Conservation (phyloP, 1,284 basidiomycete genomes). For the Meripilus lineatus region DNA sequence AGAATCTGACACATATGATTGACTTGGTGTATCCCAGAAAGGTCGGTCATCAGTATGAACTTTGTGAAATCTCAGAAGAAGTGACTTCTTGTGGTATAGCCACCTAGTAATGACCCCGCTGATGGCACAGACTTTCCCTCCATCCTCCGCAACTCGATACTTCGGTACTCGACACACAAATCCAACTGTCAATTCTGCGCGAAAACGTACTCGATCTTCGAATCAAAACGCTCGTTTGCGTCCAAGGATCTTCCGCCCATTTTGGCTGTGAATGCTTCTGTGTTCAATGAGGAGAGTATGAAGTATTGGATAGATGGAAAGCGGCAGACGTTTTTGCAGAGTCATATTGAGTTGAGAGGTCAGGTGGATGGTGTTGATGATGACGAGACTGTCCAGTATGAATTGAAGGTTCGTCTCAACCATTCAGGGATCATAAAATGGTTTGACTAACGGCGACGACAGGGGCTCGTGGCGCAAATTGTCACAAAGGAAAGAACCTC, state of each 20-base stretch:
- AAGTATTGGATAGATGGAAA: slow-evolving; percentile 74
- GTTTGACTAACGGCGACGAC: slow-evolving; percentile 6
- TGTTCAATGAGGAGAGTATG: slow-evolving; percentile 73
- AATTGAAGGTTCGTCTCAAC: slow-evolving; percentile 55
- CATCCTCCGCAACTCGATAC: slow-evolving; percentile 73
- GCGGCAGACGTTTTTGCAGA: slow-evolving; percentile 49
- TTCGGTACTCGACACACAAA: slow-evolving; percentile 81
- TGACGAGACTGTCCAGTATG: slow-evolving; percentile 55
- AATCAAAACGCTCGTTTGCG: slow-evolving; percentile 68
- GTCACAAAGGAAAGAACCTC: slow-evolving; percentile 71
- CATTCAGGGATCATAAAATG: slow-evolving; percentile 1
- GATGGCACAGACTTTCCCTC: slow-evolving; percentile 58
- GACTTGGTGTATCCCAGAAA: slow-evolving; percentile 77
- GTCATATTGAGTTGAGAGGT: slow-evolving; percentile 50
- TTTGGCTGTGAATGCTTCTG: slow-evolving; percentile 85
- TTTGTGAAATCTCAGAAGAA: slow-evolving; percentile 18
- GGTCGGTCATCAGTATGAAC: slow-evolving; percentile 31
- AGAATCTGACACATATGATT: slow-evolving; percentile 75
- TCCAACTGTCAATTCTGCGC: slow-evolving; percentile 82
- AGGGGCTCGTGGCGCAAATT: slow-evolving; percentile 85
- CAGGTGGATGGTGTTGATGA: slow-evolving; percentile 59
- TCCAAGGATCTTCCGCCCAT: slow-evolving; percentile 75
- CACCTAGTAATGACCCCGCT: slow-evolving; percentile 45
- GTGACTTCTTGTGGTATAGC: slow-evolving; percentile 9
- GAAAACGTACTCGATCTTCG: slow-evolving; percentile 65